Evolutionary conservation across 2,329 filamentous ascomycete species (phyloP), one percentile per base, ranked within the genome.

Genomic region (Aspergillus flavus): DNA sequence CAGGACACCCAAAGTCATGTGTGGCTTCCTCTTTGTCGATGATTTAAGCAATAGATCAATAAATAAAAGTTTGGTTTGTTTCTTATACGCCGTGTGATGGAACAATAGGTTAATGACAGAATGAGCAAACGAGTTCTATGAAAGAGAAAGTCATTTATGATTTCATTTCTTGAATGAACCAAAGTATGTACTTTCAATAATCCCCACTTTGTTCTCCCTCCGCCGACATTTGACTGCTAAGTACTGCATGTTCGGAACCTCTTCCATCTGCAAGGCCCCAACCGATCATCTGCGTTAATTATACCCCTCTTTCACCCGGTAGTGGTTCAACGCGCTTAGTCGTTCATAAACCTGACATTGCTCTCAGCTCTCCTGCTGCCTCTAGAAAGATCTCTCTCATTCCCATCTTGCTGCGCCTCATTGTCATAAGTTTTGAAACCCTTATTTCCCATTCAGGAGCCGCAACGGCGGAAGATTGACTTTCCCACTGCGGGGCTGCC

Each of bases 401-500:
- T 34, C 28, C 45, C 58, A 41, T 52, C 39, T 64, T 28, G 41
- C 55, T 45, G 58, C 48, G 23, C 48, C 45, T 55, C 52, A 34
- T n/a, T 32, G n/a, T 30, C 28, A n/a, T 21, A 28, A 14, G n/a
- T 36, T 55, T 36, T 23, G 52, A 55, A 55, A 36, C 52, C 39
- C 28, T 36, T 45, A 34, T 59, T 28, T 53, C 45, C 26, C 36
- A 7, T 52, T 45, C 59, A 30, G 57, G 53, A 58, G 54, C 54
- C 53, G 60, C 54, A 39, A 54, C 61, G 43, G 50, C 61, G 59
- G 59, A 56, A 58, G 61, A 62, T 60, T 63, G 58, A 53, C 54
- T 46, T 46, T 60, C 54, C 55, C 60, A 64, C 59, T 66, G 64
- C 64, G 64, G 64, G 64, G 64, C 64, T 64, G 16, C 59, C 56